A percentile compares a stretch with the other conserved stretches of the same genome.
Evolutionary conservation across 805 yeast genomes (phyloP).

Genomic region (Starmerella bacillaris): DNA sequence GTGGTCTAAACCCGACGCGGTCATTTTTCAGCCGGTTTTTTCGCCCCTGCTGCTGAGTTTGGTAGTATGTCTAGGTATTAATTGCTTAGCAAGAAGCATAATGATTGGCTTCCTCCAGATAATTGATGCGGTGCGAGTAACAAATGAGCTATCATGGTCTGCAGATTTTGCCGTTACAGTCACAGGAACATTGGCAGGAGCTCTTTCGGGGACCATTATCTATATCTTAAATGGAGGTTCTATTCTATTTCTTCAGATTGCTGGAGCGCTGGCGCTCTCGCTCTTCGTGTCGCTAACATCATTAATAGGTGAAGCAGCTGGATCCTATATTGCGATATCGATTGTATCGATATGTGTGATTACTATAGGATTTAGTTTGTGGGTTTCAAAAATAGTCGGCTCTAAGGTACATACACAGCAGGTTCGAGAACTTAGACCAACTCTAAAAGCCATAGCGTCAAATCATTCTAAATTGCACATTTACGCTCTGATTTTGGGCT

Average conservation of each 20-base stretch:
- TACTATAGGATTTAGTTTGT: slow-evolving; percentile 2
- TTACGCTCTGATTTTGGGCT: neutral
- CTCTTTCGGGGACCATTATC: slow-evolving; percentile 10
- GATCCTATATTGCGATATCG: slow-evolving; percentile 9
- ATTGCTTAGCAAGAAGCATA: slow-evolving; percentile 11
- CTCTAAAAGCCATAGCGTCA: slow-evolving; percentile 1
- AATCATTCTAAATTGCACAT: neutral
- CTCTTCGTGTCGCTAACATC: slow-evolving; percentile 2
- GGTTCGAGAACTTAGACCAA: slow-evolving; percentile 4
- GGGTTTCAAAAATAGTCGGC: slow-evolving; percentile 5
- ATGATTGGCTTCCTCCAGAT: slow-evolving; percentile 13
- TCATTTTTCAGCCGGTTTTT: slow-evolving; percentile 15
- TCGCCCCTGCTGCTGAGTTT: slow-evolving; percentile 12
- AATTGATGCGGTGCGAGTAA: slow-evolving; percentile 12
- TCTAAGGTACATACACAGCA: slow-evolving; percentile 6
- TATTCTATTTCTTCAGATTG: neutral
- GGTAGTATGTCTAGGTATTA: slow-evolving; percentile 12
- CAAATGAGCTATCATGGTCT: slow-evolving; percentile 6
- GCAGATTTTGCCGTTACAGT: slow-evolving; percentile 10
- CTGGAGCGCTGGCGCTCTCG: slow-evolving; percentile 4
- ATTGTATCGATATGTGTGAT: slow-evolving; percentile 1
- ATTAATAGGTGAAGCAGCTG: slow-evolving; percentile 4
- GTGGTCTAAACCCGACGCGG: slow-evolving; percentile 17
- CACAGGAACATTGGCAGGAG: slow-evolving; percentile 9
- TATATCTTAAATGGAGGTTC: slow-evolving; percentile 15